Conservation (phyloP, 768 basidiomycete species). For the Russula sp. region DNA sequence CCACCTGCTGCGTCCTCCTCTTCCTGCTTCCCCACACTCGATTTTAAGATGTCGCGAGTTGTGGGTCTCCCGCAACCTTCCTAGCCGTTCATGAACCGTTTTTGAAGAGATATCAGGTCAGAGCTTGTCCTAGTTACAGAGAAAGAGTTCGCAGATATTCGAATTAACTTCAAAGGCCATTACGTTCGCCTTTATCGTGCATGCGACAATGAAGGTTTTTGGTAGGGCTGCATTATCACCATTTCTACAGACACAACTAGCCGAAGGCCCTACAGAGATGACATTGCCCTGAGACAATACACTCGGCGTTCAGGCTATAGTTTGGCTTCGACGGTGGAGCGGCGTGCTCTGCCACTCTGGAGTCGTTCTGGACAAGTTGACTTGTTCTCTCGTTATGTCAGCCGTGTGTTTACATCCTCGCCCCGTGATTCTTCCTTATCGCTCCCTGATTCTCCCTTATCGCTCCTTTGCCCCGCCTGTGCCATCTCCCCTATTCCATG, state of each 20-base stretch:
- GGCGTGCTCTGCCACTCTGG: too few species aligned
- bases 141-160: slow-evolving; percentile 56
- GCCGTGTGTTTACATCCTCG: too few species aligned
- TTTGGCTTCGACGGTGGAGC: slow-evolving; percentile 30
- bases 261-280: slow-evolving; percentile 36
- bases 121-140: slow-evolving; percentile 40
- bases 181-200: slow-evolving; percentile 50
- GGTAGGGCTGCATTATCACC: slow-evolving; percentile 27
- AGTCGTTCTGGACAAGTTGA: too few species aligned
- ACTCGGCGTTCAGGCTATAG: slow-evolving; percentile 56
- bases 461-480: too few species aligned
- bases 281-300: slow-evolving; percentile 60
- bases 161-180: slow-evolving; percentile 37
- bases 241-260: neutral
- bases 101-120: slow-evolving; percentile 41
- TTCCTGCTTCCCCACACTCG: too few species aligned
- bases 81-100: too few species aligned
- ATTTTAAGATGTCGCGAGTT: too few species aligned
- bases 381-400: too few species aligned
- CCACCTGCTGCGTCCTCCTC: neutral
- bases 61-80: too few species aligned
- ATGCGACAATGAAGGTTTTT: slow-evolving; percentile 37
- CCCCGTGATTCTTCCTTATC: too few species aligned
- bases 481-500: too few species aligned
- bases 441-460: too few species aligned